Evolutionary conservation across 441 rosid genomes (phyloP).

Genomic region (Jatropha podagrica): DNA sequence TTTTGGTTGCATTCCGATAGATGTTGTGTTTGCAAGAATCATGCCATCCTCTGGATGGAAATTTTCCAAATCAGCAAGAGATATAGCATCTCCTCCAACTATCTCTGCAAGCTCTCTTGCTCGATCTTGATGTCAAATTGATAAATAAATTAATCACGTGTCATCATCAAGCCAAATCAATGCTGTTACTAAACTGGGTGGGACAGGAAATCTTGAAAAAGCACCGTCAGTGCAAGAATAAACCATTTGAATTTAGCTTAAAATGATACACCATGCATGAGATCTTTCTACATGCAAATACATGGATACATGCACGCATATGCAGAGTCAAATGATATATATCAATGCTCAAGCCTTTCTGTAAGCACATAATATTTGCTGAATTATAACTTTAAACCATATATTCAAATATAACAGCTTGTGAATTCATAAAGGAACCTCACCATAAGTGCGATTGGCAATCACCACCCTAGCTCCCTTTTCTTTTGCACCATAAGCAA

Average conservation of each 20-base stretch:
- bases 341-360: background rate
- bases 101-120: constrained; percentile 53
- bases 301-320: background rate
- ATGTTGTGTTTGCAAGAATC: constrained; percentile 70
- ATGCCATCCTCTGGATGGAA: constrained; percentile 60
- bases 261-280: background rate
- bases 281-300: background rate
- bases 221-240: background rate
- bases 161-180: constrained; percentile 22
- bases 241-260: background rate
- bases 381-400: too few relatives aligned
- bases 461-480: constrained; percentile 60
- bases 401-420: background rate
- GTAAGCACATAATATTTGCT: background rate
- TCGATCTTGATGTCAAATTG: constrained; percentile 28
- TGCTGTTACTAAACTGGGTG: constrained; percentile 2
- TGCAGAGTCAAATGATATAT: background rate
- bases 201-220: background rate
- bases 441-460: constrained; percentile 62
- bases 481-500: constrained; percentile 60
- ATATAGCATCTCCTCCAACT: constrained; percentile 51
- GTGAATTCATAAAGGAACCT: constrained; percentile 20
- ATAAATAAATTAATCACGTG: background rate
- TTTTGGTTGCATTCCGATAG: constrained; percentile 64
- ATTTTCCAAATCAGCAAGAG: constrained; percentile 46